Percentiles rank a stretch among this genome's conserved stretches.
phyloP scores from a whole-genome alignment of 352 stramenopile genomes.

The Pythium rishiriense region DNA sequence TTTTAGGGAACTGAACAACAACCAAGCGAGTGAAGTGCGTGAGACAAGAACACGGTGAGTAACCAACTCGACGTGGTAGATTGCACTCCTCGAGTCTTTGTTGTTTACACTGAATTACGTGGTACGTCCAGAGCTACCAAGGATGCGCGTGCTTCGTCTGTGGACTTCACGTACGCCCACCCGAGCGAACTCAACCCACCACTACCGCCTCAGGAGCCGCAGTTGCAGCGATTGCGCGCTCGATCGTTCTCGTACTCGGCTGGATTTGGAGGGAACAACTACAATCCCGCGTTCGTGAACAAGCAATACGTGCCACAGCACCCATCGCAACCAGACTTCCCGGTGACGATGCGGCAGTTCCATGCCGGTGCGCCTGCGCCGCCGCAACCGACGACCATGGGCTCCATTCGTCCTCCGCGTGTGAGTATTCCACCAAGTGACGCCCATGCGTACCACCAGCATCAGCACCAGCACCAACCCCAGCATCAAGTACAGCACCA shows the following conservation, averaged over 20 bases:
- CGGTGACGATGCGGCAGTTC: slow-evolving; percentile 56
- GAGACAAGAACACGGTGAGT: slow-evolving; percentile 21
- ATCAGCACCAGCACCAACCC: slow-evolving; percentile 33
- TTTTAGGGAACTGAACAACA: slow-evolving; percentile 13
- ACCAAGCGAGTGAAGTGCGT: slow-evolving; percentile 19
- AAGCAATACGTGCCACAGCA: slow-evolving; percentile 45
- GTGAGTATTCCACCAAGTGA: slow-evolving; percentile 65
- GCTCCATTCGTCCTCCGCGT: slow-evolving; percentile 52
- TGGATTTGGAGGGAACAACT: slow-evolving; percentile 51
- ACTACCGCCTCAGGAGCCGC: slow-evolving; percentile 59
- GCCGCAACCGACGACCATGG: slow-evolving; percentile 36
- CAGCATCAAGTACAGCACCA: slow-evolving; percentile 47
- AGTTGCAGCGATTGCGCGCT: slow-evolving; percentile 64
- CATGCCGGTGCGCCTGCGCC: slow-evolving; percentile 38
- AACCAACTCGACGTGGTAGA: not conserved
- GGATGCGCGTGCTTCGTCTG: slow-evolving; percentile 69
- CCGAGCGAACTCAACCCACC: slow-evolving; percentile 58
- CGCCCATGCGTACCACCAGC: slow-evolving; percentile 53
- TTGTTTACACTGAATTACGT: no score
- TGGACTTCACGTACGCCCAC: slow-evolving; percentile 70
- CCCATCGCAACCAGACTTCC: slow-evolving; percentile 50
- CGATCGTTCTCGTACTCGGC: slow-evolving; percentile 79
- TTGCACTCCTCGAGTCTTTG: no score
- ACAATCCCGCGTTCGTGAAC: slow-evolving; percentile 46
- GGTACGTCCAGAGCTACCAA: slow-evolving; percentile 42